These are phyloP conservation scores for Metarhizium brunneum DNA, from an alignment of 2,329 filamentous ascomycete genomes.

Conservation along the genomic window DNA sequence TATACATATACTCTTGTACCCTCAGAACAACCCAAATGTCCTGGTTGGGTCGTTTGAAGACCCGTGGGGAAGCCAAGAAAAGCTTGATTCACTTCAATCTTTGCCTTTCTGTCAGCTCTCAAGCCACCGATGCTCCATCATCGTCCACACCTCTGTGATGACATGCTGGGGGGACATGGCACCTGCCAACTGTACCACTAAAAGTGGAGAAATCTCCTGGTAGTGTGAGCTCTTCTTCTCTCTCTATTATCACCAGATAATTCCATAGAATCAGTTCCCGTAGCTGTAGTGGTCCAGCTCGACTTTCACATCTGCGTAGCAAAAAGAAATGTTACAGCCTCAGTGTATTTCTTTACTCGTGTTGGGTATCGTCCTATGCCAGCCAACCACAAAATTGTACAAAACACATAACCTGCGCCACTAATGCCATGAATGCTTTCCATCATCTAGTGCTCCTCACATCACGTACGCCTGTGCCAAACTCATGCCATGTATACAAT, in stretches of 20 bases:
- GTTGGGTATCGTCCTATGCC: background rate
- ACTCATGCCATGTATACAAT: background rate
- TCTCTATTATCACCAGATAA: no score
- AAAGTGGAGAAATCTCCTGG: no score
- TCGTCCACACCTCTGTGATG: background rate
- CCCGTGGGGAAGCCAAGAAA: conserved; percentile 1
- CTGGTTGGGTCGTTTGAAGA: conserved; percentile 1
- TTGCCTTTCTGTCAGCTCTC: background rate
- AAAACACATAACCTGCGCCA: background rate
- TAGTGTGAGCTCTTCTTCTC: no score
- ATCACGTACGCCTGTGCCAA: background rate
- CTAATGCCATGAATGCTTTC: background rate
- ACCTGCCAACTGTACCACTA: no score
- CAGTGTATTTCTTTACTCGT: background rate
- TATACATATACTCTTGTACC: no score
- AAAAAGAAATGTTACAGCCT: background rate
- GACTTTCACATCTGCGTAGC: no score
- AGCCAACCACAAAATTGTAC: background rate
- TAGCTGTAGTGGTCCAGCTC: no score
- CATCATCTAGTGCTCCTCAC: no score
- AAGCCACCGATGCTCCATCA: background rate
- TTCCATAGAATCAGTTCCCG: no score
- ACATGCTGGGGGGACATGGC: no score
- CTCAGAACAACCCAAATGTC: background rate
- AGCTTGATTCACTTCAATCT: conserved; percentile 2